These are phyloP conservation scores for Paramecium caudatum DNA, from an alignment of 73 alveolate genomes.

Conservation along the genomic window DNA sequence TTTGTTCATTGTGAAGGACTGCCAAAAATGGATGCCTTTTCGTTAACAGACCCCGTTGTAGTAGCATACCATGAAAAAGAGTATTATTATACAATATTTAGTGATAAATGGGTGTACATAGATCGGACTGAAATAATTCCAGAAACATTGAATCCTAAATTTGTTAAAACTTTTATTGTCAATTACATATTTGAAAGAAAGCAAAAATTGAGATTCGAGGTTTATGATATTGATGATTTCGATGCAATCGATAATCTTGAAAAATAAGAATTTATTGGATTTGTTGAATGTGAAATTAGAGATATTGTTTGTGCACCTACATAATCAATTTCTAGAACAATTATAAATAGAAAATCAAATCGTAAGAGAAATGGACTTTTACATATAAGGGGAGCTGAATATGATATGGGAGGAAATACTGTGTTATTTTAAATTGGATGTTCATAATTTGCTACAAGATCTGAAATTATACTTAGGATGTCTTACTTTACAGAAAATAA, in stretches of 20 bases:
- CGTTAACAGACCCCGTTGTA: constrained; percentile 83
- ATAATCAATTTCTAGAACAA: constrained; percentile 70
- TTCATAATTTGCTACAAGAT: constrained; percentile 53
- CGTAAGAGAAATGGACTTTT: constrained; percentile 71
- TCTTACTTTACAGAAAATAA: constrained; percentile 58
- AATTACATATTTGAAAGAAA: constrained; percentile 86
- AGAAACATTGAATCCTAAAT: constrained; percentile 87
- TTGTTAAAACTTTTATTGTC: constrained; percentile 80
- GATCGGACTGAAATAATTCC: constrained; percentile 91
- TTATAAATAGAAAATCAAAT: constrained; percentile 73
- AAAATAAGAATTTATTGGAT: constrained; percentile 82
- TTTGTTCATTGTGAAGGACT: constrained; percentile 83
- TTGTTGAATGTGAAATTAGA: constrained; percentile 80
- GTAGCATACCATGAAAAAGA: constrained; percentile 73
- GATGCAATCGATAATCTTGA: constrained; percentile 69
- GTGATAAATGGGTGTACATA: constrained; percentile 80
- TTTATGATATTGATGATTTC: constrained; percentile 85
- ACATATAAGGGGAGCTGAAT: constrained; percentile 69
- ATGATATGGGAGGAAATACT: constrained; percentile 74
- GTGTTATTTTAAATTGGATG: constrained; percentile 70
- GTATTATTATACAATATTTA: constrained; percentile 49
- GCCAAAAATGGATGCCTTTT: constrained; percentile 82
- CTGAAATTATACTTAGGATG: constrained; percentile 54
- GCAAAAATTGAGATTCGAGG: constrained; percentile 76
- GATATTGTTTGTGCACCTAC: constrained; percentile 83